phyloP scores from a whole-genome alignment of 2,329 filamentous ascomycete species.

The Didymosphaeria variabile region DNA sequence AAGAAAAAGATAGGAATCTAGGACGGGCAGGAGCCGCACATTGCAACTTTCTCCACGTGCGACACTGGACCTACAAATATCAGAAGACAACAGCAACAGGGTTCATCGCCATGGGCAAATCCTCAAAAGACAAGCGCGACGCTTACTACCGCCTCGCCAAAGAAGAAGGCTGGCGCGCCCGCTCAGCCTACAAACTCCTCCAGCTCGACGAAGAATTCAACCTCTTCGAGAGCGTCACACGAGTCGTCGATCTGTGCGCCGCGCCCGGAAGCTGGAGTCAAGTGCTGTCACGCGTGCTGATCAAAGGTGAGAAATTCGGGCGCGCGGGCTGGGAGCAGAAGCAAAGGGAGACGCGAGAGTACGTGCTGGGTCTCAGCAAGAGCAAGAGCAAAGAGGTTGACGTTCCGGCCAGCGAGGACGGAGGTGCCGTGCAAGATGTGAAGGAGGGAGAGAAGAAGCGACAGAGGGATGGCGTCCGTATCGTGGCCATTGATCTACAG shows the following conservation, averaged over 20 bases:
- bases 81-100: not conserved
- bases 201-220: slow-evolving; percentile 97
- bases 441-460: slow-evolving; percentile 29
- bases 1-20: slow-evolving; percentile 1
- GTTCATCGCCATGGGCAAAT: slow-evolving; percentile 78
- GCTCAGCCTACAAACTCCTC: slow-evolving; percentile 95
- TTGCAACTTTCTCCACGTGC: not conserved
- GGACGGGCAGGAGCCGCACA: not conserved
- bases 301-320: slow-evolving; percentile 92
- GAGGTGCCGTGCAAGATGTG: slow-evolving; percentile 18
- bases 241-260: slow-evolving; percentile 95
- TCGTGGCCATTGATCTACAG: slow-evolving; percentile 94
- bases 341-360: slow-evolving; percentile 72
- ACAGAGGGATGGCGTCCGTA: slow-evolving; percentile 79
- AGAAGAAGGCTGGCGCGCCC: slow-evolving; percentile 97
- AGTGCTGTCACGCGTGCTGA: slow-evolving; percentile 90
- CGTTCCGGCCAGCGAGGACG: not conserved
- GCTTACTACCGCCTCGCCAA: slow-evolving; percentile 98
- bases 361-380: slow-evolving; percentile 58
- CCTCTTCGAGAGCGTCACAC: slow-evolving; percentile 86
- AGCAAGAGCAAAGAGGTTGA: slow-evolving; percentile 12
- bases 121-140: slow-evolving; percentile 98
- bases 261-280: slow-evolving; percentile 98
- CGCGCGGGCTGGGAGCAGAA: slow-evolving; percentile 87
- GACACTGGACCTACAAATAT: not conserved